These are phyloP conservation scores for Amoebophrya sp. DNA, from an alignment of 169 alveolate genomes.

Conservation along the genomic window DNA sequence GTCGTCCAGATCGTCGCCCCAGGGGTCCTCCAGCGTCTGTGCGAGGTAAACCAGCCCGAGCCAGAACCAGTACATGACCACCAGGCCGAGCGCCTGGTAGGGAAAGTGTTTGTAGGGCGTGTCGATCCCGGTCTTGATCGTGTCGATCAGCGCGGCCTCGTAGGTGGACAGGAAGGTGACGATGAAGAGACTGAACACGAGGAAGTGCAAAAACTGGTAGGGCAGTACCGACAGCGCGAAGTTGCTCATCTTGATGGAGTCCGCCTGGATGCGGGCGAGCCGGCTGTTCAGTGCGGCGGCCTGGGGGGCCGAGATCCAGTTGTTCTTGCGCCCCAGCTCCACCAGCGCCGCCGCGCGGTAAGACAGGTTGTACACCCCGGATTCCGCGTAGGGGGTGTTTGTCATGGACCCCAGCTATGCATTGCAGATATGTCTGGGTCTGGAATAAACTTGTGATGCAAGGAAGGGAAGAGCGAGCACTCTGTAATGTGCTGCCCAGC, in stretches of 20 bases:
- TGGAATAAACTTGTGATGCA: too few species aligned
- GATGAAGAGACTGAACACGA: neutral
- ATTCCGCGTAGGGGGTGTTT: too few species aligned
- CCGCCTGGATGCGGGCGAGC: neutral
- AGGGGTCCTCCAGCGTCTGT: neutral
- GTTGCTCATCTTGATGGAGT: neutral
- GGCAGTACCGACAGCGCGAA: neutral
- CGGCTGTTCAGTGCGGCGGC: neutral
- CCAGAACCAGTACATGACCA: neutral
- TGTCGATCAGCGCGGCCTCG: neutral
- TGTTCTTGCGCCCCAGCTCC: too few species aligned
- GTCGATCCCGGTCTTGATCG: neutral
- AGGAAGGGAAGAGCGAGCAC: too few species aligned
- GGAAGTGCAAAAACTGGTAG: neutral
- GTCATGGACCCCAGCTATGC: too few species aligned
- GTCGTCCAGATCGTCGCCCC: neutral
- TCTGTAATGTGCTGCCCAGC: too few species aligned
- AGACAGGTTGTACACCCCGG: too few species aligned
- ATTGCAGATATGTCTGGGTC: too few species aligned
- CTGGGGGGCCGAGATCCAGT: neutral
- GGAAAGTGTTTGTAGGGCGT: neutral
- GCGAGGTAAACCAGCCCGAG: neutral
- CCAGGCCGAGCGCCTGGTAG: neutral
- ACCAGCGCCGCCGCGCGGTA: too few species aligned
- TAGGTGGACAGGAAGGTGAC: neutral